Conservation (phyloP, 352 stramenopile species). For the Pythium scleroteichum region DNA sequence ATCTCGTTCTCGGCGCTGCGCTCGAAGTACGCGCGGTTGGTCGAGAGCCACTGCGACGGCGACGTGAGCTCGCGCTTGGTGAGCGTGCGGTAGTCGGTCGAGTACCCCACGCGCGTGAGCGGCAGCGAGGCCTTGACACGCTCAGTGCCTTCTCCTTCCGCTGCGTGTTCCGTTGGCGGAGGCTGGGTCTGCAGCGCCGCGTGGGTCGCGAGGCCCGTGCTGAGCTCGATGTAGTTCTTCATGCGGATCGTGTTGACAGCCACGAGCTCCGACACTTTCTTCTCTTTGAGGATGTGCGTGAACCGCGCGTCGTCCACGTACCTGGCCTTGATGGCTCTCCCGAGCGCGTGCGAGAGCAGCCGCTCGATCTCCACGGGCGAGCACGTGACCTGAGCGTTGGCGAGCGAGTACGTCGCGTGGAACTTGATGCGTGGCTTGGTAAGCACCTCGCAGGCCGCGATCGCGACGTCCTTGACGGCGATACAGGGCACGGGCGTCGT, state of each 20-base stretch:
- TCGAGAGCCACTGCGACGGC: conserved; percentile 52
- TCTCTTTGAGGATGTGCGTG: conserved; percentile 49
- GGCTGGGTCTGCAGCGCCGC: conserved; percentile 16
- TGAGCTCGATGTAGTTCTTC: conserved; percentile 48
- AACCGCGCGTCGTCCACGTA: conserved; percentile 46
- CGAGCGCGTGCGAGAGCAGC: conserved; percentile 39
- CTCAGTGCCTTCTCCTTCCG: not conserved
- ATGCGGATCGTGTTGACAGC: conserved; percentile 50
- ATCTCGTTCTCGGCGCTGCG: conserved; percentile 64
- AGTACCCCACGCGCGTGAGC: conserved; percentile 40
- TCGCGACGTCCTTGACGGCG: conserved; percentile 60
- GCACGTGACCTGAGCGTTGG: conserved; percentile 38
- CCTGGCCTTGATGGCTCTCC: conserved; percentile 52
- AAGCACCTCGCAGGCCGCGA: conserved; percentile 53
- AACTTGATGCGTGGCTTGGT: conserved; percentile 45
- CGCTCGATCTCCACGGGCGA: conserved; percentile 46
- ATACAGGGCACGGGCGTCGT: conserved; percentile 65
- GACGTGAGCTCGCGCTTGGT: conserved; percentile 44
- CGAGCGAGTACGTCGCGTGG: conserved; percentile 56
- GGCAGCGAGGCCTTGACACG: conserved; percentile 14
- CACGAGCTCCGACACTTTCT: conserved; percentile 47
- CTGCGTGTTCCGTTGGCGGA: not conserved
- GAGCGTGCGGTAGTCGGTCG: conserved; percentile 52
- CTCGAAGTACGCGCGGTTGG: conserved; percentile 39
- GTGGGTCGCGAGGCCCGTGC: conserved; percentile 1